Conservation (phyloP, 192 early-diverging fungal genomes). For the Rhizoclosmatium sp. region DNA sequence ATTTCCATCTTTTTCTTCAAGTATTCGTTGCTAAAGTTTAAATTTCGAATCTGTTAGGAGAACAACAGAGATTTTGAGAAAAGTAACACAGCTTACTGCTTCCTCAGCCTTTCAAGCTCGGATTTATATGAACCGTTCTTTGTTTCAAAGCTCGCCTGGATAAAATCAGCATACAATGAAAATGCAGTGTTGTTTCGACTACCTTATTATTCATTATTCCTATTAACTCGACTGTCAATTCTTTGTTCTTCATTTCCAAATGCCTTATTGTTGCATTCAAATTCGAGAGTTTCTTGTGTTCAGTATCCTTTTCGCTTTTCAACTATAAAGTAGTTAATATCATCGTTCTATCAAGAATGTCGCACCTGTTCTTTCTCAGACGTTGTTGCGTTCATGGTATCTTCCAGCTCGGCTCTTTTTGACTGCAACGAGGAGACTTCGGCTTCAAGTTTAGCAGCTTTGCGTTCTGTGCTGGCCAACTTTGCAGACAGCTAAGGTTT, state of each 20-base stretch:
- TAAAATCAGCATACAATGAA: neutral
- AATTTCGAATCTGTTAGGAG: neutral
- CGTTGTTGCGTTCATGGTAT: neutral
- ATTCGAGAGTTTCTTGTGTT: neutral
- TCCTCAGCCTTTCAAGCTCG: slow-evolving; percentile 18
- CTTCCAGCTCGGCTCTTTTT: slow-evolving; percentile 3
- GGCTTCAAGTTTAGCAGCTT: slow-evolving; percentile 1
- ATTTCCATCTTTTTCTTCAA: slow-evolving; percentile 34
- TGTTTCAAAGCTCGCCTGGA: neutral
- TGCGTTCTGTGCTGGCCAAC: neutral
- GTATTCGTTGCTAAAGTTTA: slow-evolving; percentile 15
- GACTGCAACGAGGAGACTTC: neutral
- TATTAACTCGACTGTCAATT: slow-evolving; percentile 16
- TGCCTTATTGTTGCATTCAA: neutral
- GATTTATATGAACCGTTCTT: neutral
- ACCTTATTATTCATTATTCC: slow-evolving; percentile 20
- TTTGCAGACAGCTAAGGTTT: neutral
- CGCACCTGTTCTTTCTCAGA: slow-evolving; percentile 5
- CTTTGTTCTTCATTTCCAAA: slow-evolving; percentile 34
- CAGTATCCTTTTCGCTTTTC: neutral
- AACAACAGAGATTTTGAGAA: neutral
- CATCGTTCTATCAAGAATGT: too few species aligned
- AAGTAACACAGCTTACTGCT: slow-evolving; percentile 20
- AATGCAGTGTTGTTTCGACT: neutral
- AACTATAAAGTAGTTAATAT: neutral